phyloP scores from a whole-genome alignment of 1,284 basidiomycete genomes.

The Puccinia novopanici region DNA sequence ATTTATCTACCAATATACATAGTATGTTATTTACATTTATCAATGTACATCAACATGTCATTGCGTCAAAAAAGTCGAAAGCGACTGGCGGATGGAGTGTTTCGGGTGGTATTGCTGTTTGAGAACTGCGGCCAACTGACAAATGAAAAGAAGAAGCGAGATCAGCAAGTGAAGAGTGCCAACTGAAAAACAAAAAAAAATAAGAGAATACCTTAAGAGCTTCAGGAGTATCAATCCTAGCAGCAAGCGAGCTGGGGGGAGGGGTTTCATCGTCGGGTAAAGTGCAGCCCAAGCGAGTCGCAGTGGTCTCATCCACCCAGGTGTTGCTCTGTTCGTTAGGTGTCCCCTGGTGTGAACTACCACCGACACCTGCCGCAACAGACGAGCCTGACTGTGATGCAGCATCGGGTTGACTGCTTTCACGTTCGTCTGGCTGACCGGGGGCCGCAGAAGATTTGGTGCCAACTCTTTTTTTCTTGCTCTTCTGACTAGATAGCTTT shows the following conservation, averaged over 20 bases:
- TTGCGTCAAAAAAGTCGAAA: too few relatives aligned
- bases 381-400: not conserved
- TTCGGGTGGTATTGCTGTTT: too few relatives aligned
- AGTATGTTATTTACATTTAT: too few relatives aligned
- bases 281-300: conserved; percentile 61
- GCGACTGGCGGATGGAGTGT: too few relatives aligned
- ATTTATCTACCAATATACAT: too few relatives aligned
- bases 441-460: not conserved
- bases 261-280: conserved; percentile 65
- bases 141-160: too few relatives aligned
- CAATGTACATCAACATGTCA: too few relatives aligned
- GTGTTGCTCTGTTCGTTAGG: too few relatives aligned
- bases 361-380: not conserved
- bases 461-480: not conserved
- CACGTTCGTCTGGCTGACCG: not conserved
- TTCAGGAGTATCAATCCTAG: conserved; percentile 73
- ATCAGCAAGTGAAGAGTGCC: too few relatives aligned
- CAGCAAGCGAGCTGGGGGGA: conserved; percentile 77
- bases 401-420: not conserved
- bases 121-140: too few relatives aligned
- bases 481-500: conserved; percentile 3
- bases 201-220: conserved; percentile 69
- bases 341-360: too few relatives aligned
- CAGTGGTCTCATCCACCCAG: not conserved
- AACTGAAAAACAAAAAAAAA: too few relatives aligned